Conservation (phyloP, 352 stramenopile genomes). For the Globisporangium cederbergense region DNA sequence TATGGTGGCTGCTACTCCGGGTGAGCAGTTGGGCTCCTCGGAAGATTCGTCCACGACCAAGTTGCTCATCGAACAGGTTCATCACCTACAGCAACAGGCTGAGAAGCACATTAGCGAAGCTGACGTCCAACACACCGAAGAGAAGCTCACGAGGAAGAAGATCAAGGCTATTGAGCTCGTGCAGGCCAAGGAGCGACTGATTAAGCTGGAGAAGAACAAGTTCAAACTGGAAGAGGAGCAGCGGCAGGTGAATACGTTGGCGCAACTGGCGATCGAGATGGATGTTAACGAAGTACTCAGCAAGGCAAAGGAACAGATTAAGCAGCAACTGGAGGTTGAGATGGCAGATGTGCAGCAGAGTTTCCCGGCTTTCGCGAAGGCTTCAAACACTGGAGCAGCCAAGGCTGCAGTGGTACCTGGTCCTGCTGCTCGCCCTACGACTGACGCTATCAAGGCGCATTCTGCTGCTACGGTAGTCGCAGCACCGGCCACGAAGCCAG, state of each 20-base stretch:
- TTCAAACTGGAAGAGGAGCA: constrained; percentile 40
- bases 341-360: constrained; percentile 28
- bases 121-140: constrained; percentile 1
- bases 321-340: constrained; percentile 25
- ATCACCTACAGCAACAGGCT: constrained; percentile 13
- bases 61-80: constrained; percentile 34
- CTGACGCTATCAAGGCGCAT: background rate
- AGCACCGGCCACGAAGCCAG: background rate
- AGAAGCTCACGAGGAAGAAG: constrained; percentile 44
- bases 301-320: constrained; percentile 28
- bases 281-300: constrained; percentile 29
- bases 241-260: constrained; percentile 38
- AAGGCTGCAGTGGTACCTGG: background rate
- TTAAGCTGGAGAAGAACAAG: constrained; percentile 26
- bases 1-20: background rate
- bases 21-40: constrained; percentile 26
- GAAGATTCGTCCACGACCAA: constrained; percentile 56
- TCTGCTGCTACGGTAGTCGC: no score
- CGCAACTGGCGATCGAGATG: constrained; percentile 31
- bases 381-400: background rate
- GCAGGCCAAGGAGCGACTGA: constrained; percentile 29
- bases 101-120: background rate
- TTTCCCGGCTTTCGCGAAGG: constrained; percentile 21
- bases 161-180: constrained; percentile 36
- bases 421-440: background rate